phyloP scores from a whole-genome alignment of 805 yeast genomes.

The Sungouiozyma intestinalis region DNA sequence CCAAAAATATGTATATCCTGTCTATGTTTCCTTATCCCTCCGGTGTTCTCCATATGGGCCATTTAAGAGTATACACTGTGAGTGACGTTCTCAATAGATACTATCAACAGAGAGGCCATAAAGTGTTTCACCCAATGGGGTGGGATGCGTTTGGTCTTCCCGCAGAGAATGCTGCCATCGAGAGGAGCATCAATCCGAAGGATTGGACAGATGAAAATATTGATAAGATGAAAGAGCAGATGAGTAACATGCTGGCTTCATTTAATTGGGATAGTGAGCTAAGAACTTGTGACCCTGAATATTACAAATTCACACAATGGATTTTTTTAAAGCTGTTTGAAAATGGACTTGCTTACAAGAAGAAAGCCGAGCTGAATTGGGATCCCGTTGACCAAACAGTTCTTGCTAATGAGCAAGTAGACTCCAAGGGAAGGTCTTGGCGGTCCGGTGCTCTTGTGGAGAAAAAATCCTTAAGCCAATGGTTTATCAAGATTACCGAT shows the following conservation, averaged over 20 bases:
- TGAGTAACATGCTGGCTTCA: slow-evolving; percentile 66
- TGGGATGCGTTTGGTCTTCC: slow-evolving; percentile 99
- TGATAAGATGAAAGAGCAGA: slow-evolving; percentile 75
- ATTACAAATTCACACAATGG: slow-evolving; percentile 88
- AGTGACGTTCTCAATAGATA: slow-evolving; percentile 76
- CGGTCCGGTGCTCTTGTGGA: slow-evolving; percentile 94
- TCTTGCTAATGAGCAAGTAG: slow-evolving; percentile 94
- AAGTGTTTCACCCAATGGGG: slow-evolving; percentile 93
- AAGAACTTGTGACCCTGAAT: slow-evolving; percentile 75
- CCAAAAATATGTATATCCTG: slow-evolving; percentile 40
- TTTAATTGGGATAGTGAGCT: slow-evolving; percentile 93
- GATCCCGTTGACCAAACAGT: slow-evolving; percentile 95
- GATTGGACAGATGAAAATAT: slow-evolving; percentile 79
- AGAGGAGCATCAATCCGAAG: slow-evolving; percentile 66
- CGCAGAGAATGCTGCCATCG: slow-evolving; percentile 96
- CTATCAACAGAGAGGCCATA: slow-evolving; percentile 61
- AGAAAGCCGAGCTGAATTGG: slow-evolving; percentile 90
- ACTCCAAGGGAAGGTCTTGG: slow-evolving; percentile 85
- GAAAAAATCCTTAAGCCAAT: slow-evolving; percentile 68
- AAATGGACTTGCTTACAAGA: slow-evolving; percentile 75
- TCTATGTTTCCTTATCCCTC: slow-evolving; percentile 97
- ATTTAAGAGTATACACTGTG: slow-evolving; percentile 83
- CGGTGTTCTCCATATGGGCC: slow-evolving; percentile 89
- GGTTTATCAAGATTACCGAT: slow-evolving; percentile 87
- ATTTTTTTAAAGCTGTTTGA: slow-evolving; percentile 65